A percentile compares a stretch with the other conserved stretches of the same genome.
Conservation (phyloP, 805 yeast genomes). For the Candida tallmaniae region DNA sequence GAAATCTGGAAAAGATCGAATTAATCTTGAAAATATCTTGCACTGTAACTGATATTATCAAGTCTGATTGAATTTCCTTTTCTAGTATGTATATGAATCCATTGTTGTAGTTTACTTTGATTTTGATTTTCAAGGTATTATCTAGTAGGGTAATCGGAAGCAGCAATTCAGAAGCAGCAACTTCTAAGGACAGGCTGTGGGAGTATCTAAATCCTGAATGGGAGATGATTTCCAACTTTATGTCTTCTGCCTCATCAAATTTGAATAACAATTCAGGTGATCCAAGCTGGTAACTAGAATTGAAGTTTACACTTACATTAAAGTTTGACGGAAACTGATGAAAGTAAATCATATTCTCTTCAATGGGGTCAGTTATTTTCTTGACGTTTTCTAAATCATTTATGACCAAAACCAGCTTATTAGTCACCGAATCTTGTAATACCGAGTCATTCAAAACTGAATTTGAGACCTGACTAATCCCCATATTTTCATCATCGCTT, state of each 20-base stretch:
- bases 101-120: slow-evolving; percentile 7
- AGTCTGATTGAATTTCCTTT: slow-evolving; percentile 43
- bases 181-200: neutral
- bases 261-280: slow-evolving; percentile 6
- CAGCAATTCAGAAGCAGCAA: neutral
- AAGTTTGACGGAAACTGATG: slow-evolving; percentile 5
- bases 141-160: slow-evolving; percentile 4
- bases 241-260: slow-evolving; percentile 3
- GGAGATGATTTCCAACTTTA: neutral
- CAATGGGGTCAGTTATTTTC: slow-evolving; percentile 1
- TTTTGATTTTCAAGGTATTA: neutral
- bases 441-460: slow-evolving; percentile 11
- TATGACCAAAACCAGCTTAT: too few species aligned
- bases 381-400: slow-evolving; percentile 2
- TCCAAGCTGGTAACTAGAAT: slow-evolving; percentile 5
- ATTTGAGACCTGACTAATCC: too few species aligned
- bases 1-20: slow-evolving; percentile 60
- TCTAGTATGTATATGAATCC: slow-evolving; percentile 7
- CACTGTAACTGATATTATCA: slow-evolving; percentile 69
- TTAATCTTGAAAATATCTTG: slow-evolving; percentile 67
- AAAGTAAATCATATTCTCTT: slow-evolving; percentile 1
- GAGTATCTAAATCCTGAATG: slow-evolving; percentile 1
- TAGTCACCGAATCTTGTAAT: too few species aligned
- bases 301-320: slow-evolving; percentile 3
- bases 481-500: too few species aligned